phyloP scores from a whole-genome alignment of 345 rosid genomes.

The Pistacia atlantica region DNA sequence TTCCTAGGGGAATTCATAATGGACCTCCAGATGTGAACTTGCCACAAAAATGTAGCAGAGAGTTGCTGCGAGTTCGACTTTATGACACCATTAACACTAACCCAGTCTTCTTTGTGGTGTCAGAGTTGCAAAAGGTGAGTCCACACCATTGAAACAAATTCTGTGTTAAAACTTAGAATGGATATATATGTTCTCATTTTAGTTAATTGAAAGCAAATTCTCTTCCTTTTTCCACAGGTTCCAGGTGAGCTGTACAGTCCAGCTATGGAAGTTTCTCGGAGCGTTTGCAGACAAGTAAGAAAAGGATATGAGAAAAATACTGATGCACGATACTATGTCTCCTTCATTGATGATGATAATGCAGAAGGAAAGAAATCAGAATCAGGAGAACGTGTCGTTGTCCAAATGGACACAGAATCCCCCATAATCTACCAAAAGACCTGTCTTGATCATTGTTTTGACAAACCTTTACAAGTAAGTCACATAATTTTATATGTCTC shows the following conservation, averaged over 20 bases:
- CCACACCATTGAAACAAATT: not conserved
- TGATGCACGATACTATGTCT: conserved; percentile 68
- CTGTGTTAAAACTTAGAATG: not conserved
- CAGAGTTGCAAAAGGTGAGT: conserved; percentile 80
- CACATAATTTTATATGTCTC: not conserved
- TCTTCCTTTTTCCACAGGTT: conserved; percentile 37
- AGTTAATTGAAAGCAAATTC: not conserved
- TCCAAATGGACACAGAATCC: conserved; percentile 96
- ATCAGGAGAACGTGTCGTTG: conserved; percentile 53
- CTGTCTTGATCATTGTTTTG: conserved; percentile 77
- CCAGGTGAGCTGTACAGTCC: conserved; percentile 70
- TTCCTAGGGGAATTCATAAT: conserved; percentile 37
- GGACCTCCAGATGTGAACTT: conserved; percentile 59
- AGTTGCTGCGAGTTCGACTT: conserved; percentile 73
- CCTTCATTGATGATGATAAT: conserved; percentile 42
- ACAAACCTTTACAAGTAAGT: conserved; percentile 73
- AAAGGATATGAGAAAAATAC: conserved; percentile 54
- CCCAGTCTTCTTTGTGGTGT: conserved; percentile 80
- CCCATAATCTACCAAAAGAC: conserved; percentile 77
- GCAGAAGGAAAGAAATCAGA: conserved; percentile 35
- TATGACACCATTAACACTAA: conserved; percentile 67
- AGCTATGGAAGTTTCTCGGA: conserved; percentile 61
- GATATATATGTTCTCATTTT: conserved; percentile 12
- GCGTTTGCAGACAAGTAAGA: conserved; percentile 67
- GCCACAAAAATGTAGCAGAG: conserved; percentile 66